A percentile compares a stretch with the other conserved stretches of the same genome.
phyloP scores from a whole-genome alignment of 306 rosid genomes.

The Betula pendula region DNA sequence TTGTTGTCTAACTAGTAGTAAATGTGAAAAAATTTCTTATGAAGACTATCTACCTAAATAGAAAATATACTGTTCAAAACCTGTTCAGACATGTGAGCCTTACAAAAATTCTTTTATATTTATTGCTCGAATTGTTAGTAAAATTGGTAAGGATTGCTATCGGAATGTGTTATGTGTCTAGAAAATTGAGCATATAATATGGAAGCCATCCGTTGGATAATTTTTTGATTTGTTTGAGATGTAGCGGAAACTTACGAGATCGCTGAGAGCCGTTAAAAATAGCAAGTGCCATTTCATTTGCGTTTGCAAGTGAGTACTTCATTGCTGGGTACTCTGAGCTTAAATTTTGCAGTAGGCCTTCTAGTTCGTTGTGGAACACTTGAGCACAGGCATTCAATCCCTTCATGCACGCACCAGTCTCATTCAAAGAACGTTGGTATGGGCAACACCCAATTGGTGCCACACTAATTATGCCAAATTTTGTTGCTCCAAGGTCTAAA shows the following conservation, averaged over 20 bases:
- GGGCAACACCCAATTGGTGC: slow-evolving; percentile 31
- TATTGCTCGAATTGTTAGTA: too few species aligned
- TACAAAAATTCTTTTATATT: too few species aligned
- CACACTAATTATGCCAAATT: slow-evolving; percentile 17
- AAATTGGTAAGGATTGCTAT: too few species aligned
- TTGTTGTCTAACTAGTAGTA: too few species aligned
- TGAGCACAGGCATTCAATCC: slow-evolving; percentile 24
- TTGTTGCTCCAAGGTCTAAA: slow-evolving; percentile 27
- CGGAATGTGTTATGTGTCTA: too few species aligned
- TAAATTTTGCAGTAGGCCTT: slow-evolving; percentile 22
- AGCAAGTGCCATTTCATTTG: slow-evolving; percentile 24
- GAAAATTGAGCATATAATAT: too few species aligned
- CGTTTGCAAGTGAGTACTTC: slow-evolving; percentile 44
- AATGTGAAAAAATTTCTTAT: too few species aligned
- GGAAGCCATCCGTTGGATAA: background rate
- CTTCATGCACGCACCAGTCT: background rate
- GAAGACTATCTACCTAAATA: too few species aligned
- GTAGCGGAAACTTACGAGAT: slow-evolving; percentile 27
- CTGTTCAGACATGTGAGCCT: too few species aligned
- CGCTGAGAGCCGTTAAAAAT: background rate
- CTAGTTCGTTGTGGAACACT: slow-evolving; percentile 16
- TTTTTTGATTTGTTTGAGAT: background rate
- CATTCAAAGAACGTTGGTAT: background rate
- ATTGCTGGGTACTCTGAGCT: slow-evolving; percentile 35
- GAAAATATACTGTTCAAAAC: too few species aligned